phyloP scores from a whole-genome alignment of 371 early-diverging fungal genomes.

The Mucor sp. region DNA sequence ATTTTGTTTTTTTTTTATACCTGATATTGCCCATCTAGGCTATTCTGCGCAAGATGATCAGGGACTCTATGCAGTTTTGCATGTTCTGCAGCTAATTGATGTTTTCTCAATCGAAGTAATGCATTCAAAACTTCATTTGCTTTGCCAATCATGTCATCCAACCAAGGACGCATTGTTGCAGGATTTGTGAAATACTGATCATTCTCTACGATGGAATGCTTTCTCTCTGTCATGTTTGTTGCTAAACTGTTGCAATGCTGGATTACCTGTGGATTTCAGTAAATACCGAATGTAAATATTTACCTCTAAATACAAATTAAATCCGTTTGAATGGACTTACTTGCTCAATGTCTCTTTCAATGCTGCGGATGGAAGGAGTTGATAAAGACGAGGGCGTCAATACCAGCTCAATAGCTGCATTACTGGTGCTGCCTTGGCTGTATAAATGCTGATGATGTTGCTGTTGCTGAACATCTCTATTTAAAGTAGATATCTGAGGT shows the following conservation, averaged over 20 bases:
- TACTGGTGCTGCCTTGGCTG: background rate
- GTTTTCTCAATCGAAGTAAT: constrained; percentile 43
- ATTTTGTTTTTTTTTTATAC: constrained; percentile 3
- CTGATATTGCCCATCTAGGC: background rate
- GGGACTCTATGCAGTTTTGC: constrained; percentile 5
- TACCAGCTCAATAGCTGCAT: constrained; percentile 1
- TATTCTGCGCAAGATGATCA: constrained; percentile 1
- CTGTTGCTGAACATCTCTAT: background rate
- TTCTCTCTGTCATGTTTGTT: constrained; percentile 29
- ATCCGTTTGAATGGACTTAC: constrained; percentile 16
- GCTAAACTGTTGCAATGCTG: constrained; percentile 31
- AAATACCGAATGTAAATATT: background rate
- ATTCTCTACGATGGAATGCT: constrained; percentile 4
- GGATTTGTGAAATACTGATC: constrained; percentile 9
- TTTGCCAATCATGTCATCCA: constrained; percentile 48
- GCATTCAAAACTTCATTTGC: constrained; percentile 49
- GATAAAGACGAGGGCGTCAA: constrained; percentile 3
- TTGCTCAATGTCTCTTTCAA: constrained; percentile 31
- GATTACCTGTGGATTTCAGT: constrained; percentile 18
- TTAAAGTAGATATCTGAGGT: constrained; percentile 8
- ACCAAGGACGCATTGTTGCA: constrained; percentile 29
- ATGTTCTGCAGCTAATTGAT: constrained; percentile 33
- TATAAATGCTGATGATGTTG: background rate
- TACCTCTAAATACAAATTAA: constrained; percentile 1
- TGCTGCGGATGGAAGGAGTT: constrained; percentile 8